Base-by-base conservation (phyloP, 2,329 filamentous ascomycete species). In the Verruconis gallopava region DNA sequence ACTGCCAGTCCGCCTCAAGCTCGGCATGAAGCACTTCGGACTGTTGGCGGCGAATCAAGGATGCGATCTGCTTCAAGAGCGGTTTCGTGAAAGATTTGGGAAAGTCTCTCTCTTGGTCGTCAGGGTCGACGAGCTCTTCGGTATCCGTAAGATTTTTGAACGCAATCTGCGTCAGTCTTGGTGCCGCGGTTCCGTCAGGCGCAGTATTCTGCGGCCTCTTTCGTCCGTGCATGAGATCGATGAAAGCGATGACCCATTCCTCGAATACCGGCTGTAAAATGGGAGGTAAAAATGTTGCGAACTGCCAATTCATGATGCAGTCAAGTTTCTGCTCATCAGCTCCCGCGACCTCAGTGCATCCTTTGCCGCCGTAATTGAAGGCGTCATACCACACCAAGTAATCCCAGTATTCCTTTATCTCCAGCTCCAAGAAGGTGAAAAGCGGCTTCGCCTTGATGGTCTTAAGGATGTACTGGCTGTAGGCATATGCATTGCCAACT, bases 401-500 rank as follows among this genome's bases (percentile, higher is more conserved):
- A 59, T 99, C 91, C 91, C 91, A 99, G 61, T 95, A 99, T 58
- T 98, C 91, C 51, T 89, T 94, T 60, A 99, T 91, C 52, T 95
- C 85, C 3, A 99, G 71, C 53, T 98, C 91, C 48, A 99, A 78
- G 56, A 98, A 98, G 60, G 95, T 85, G 64, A 99, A 99, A 0
- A 95, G 72, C 0, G 91, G 86, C 55, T 95, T 95, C 44, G 78
- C 79, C 61, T 93, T 89, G 65, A 99, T 95, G 0, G 88, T 93
- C 65, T 95, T 95, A 54, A 98, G 73, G 47, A 98, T 93, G 62
- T 98, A 99, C 60, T 96, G 83, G 51, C 84, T 88, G 67, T 96
- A 99, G 0, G 91, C 88, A 51, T 83, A 96, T 0, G 93, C 91
- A 55, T 95, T 98, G 45, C 86, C 86, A 1, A 99, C 88, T 61